Percentiles rank a stretch among this genome's conserved stretches.
These are phyloP conservation scores for Amniculicola lignicola DNA, from an alignment of 495 filamentous ascomycete species.

Conservation along the genomic window DNA sequence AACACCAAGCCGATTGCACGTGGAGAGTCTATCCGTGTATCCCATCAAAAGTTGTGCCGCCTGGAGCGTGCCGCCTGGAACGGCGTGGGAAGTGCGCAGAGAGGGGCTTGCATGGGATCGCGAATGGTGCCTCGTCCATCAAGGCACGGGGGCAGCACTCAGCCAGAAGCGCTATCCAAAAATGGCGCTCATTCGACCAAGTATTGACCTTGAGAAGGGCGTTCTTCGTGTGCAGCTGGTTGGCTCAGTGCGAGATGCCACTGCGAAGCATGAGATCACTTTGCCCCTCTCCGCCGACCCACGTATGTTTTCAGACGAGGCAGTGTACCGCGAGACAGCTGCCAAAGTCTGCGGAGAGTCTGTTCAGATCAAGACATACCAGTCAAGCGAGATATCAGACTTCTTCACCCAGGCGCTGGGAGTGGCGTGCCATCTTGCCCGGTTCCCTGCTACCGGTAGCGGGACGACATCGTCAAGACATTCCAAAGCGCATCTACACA, in stretches of 20 bases:
- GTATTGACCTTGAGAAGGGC: conserved; percentile 61
- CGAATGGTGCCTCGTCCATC: conserved; percentile 89
- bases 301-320: conserved; percentile 45
- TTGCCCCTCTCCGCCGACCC: conserved; percentile 63
- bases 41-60: conserved; percentile 89
- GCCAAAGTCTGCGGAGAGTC: conserved; percentile 78
- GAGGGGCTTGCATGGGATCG: conserved; percentile 89
- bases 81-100: conserved; percentile 67
- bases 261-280: conserved; percentile 48
- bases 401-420: conserved; percentile 74
- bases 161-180: conserved; percentile 78
- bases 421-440: conserved; percentile 73
- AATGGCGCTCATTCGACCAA: conserved; percentile 76
- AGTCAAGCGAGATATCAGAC: conserved; percentile 56
- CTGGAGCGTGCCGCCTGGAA: conserved; percentile 62
- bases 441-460: conserved; percentile 65
- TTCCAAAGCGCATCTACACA: conserved; percentile 62
- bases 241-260: conserved; percentile 24
- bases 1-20: conserved; percentile 35
- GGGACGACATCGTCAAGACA: conserved; percentile 52
- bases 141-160: conserved; percentile 70
- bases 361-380: conserved; percentile 66
- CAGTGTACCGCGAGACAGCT: conserved; percentile 37
- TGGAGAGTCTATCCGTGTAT: conserved; percentile 48
- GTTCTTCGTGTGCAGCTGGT: conserved; percentile 48